Evolutionary conservation across 2,329 filamentous ascomycete species (phyloP).

Genomic region (Blastomyces percursus): DNA sequence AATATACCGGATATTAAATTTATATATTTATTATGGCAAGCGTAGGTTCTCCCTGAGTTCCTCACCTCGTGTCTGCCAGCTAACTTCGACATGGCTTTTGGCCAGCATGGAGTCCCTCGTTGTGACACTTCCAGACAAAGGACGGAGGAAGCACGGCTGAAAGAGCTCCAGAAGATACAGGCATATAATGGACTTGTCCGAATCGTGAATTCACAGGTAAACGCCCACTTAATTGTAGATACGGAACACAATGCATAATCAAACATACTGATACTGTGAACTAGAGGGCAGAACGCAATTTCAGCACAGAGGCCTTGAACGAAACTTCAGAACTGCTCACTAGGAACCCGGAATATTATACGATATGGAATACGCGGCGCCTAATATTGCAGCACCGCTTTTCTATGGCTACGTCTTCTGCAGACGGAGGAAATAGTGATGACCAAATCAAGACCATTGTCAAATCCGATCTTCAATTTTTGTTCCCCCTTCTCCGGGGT

Average conservation of each 20-base stretch:
- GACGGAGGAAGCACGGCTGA: conserved; percentile 58
- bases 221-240: conserved; percentile 4
- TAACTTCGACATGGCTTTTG: background rate
- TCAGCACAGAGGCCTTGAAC: conserved; percentile 33
- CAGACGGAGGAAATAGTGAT: conserved; percentile 25
- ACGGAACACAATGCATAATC: background rate
- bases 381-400: conserved; percentile 55
- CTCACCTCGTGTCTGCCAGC: background rate
- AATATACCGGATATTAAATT: background rate
- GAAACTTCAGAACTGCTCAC: conserved; percentile 35
- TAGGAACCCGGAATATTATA: conserved; percentile 41
- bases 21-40: conserved; percentile 4
- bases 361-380: conserved; percentile 49
- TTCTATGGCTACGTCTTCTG: conserved; percentile 13
- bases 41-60: background rate
- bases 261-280: background rate
- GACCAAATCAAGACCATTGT: conserved; percentile 45
- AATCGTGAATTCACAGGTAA: conserved; percentile 55
- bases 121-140: conserved; percentile 46
- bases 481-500: conserved; percentile 70
- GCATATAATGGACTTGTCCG: conserved; percentile 63
- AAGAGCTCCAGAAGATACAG: conserved; percentile 64
- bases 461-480: conserved; percentile 64
- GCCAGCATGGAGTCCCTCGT: conserved; percentile 74
- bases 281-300: conserved; percentile 32